A percentile compares a stretch with the other conserved stretches of the same genome.
Evolutionary conservation across 129 eudicot species (phyloP).

Genomic region (Apium graveolens): DNA sequence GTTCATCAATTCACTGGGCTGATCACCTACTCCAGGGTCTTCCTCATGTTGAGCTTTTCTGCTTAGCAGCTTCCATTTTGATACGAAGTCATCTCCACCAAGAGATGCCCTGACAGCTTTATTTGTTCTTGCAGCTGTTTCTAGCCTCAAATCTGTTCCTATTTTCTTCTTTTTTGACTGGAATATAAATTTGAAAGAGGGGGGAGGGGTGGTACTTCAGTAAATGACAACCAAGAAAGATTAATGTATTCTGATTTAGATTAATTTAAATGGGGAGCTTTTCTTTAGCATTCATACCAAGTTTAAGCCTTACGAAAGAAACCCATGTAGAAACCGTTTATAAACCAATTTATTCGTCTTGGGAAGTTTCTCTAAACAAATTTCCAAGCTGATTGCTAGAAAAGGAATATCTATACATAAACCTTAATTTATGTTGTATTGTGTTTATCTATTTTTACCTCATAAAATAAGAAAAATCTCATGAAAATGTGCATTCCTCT

Average conservation of each 20-base stretch:
- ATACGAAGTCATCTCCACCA: not conserved
- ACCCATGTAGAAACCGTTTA: not conserved
- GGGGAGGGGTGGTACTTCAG: not conserved
- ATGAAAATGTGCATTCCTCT: not conserved
- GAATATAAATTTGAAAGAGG: not conserved
- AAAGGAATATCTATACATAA: not conserved
- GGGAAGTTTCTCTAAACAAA: not conserved
- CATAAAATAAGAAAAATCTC: not conserved
- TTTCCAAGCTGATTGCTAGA: not conserved
- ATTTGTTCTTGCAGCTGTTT: constrained; percentile 3
- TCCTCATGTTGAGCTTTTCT: not conserved
- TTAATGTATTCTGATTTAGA: not conserved
- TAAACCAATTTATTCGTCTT: not conserved
- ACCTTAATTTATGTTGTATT: not conserved
- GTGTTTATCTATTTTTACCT: no score
- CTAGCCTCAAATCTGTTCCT: not conserved
- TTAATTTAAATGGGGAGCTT: not conserved
- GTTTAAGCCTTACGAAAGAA: not conserved
- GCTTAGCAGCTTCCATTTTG: constrained; percentile 7
- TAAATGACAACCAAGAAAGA: not conserved
- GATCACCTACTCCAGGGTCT: not conserved
- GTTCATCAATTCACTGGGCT: not conserved
- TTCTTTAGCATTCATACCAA: not conserved
- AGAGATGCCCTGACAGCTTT: constrained; percentile 6
- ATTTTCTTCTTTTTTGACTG: not conserved